A percentile compares a stretch with the other conserved stretches of the same genome.
These are phyloP conservation scores for Boletus bicolor DNA, from an alignment of 768 basidiomycete genomes.

Conservation along the genomic window DNA sequence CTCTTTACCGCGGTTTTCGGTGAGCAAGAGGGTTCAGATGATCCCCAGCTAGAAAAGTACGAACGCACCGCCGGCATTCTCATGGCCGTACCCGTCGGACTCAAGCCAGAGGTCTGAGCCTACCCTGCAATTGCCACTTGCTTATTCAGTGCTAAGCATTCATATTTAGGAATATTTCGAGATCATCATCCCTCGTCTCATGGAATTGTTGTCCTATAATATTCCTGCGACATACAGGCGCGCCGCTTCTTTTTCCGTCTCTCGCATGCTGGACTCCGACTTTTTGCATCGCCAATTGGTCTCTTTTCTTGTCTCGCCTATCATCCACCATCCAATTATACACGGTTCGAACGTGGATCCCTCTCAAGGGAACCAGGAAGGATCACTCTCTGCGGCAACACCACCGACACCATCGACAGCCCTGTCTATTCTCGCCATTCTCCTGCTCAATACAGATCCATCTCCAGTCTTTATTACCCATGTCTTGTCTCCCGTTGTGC, in stretches of 20 bases:
- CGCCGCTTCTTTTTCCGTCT: slow-evolving; percentile 66
- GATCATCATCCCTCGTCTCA: slow-evolving; percentile 51
- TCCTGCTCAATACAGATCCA: slow-evolving; percentile 77
- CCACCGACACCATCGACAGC: slow-evolving; percentile 36
- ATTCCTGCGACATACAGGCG: slow-evolving; percentile 44
- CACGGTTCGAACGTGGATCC: neutral
- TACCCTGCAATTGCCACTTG: neutral
- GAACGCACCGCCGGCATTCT: slow-evolving; percentile 69
- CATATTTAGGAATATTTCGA: slow-evolving; percentile 56
- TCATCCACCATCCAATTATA: slow-evolving; percentile 55
- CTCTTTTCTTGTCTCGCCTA: slow-evolving; percentile 39
- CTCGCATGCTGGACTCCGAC: slow-evolving; percentile 53
- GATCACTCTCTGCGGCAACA: neutral
- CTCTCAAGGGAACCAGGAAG: neutral
- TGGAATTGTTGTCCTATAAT: slow-evolving; percentile 44
- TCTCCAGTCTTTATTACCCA: slow-evolving; percentile 62
- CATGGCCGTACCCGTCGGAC: slow-evolving; percentile 55
- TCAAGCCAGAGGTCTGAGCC: slow-evolving; percentile 50
- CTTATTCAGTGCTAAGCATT: neutral
- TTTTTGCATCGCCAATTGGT: slow-evolving; percentile 18
- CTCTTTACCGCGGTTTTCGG: slow-evolving; percentile 69
- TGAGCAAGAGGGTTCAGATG: slow-evolving; percentile 50
- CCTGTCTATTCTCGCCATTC: slow-evolving; percentile 48
- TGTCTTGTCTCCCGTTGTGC: slow-evolving; percentile 65
- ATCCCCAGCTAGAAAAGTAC: slow-evolving; percentile 62